phyloP scores from a whole-genome alignment of 1,284 basidiomycete species.

The Puccinia horiana region DNA sequence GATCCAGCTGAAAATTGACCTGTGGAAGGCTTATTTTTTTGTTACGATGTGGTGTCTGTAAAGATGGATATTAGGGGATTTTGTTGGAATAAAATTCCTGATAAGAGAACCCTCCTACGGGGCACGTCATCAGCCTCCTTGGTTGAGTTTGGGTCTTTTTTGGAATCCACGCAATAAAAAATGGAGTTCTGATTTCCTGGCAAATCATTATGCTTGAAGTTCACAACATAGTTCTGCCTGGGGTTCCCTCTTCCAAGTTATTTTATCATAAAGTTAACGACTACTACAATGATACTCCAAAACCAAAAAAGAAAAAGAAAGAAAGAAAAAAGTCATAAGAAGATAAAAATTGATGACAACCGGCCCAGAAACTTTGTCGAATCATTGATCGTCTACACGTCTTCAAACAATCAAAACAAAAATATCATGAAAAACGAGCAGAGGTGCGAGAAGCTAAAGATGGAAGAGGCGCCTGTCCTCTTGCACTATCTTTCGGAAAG shows the following conservation, averaged over 20 bases:
- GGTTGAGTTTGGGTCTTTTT: too few relatives aligned
- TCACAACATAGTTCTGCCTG: not conserved
- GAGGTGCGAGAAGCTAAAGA: not conserved
- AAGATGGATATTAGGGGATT: too few relatives aligned
- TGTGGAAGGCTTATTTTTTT: too few relatives aligned
- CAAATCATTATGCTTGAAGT: not conserved
- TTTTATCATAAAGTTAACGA: not conserved
- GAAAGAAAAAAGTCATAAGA: not conserved
- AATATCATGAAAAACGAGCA: not conserved
- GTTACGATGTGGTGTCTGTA: too few relatives aligned
- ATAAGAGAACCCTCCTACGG: too few relatives aligned
- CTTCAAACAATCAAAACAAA: not conserved
- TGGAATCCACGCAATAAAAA: not conserved
- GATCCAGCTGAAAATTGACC: too few relatives aligned
- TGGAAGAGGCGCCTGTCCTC: slow-evolving; percentile 4
- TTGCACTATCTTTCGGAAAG: not conserved
- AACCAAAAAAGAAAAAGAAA: not conserved
- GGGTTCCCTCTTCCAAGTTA: not conserved
- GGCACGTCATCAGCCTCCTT: too few relatives aligned
- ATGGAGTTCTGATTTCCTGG: not conserved
- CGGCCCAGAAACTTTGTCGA: too few relatives aligned
- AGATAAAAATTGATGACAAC: too few relatives aligned
- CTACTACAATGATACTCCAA: not conserved
- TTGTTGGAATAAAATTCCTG: too few relatives aligned
- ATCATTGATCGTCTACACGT: too few relatives aligned